These are phyloP conservation scores for Gentiana dahurica DNA, from an alignment of 257 asterid genomes.

Conservation along the genomic window DNA sequence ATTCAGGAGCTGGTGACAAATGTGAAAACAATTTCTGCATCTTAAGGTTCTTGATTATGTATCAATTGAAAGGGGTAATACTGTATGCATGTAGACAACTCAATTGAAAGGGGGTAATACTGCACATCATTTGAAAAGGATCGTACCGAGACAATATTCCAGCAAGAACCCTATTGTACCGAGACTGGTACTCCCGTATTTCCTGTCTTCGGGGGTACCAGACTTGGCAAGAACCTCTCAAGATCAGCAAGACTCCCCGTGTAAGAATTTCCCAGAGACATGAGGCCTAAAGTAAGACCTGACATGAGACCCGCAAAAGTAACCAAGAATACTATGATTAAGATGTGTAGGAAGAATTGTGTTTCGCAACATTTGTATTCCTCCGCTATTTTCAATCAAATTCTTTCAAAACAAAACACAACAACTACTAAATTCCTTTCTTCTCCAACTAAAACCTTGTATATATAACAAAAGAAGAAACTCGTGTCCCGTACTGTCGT, in stretches of 20 bases:
- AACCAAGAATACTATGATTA: conserved; percentile 45
- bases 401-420: too few relatives aligned
- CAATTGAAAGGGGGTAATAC: too few relatives aligned
- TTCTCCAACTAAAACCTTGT: not conserved
- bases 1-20: too few relatives aligned
- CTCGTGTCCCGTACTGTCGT: too few relatives aligned
- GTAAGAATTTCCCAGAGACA: conserved; percentile 41
- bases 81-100: too few relatives aligned
- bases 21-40: too few relatives aligned
- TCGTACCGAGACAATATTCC: too few relatives aligned
- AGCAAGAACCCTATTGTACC: too few relatives aligned
- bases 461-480: not conserved
- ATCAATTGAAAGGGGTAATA: too few relatives aligned
- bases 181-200: conserved; percentile 2
- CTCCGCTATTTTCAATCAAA: conserved; percentile 43
- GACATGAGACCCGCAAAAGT: conserved; percentile 89
- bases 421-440: not conserved
- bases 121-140: too few relatives aligned
- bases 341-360: conserved; percentile 56
- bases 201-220: conserved; percentile 62
- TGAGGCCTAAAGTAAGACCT: conserved; percentile 92
- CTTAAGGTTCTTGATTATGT: too few relatives aligned
- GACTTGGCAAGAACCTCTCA: conserved; percentile 81
- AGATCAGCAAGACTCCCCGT: conserved; percentile 71
- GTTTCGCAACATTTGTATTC: conserved; percentile 66